A percentile compares a stretch with the other conserved stretches of the same genome.
Conservation (phyloP, 176 grass and related monocot genomes). For the Aechmea fasciata region DNA sequence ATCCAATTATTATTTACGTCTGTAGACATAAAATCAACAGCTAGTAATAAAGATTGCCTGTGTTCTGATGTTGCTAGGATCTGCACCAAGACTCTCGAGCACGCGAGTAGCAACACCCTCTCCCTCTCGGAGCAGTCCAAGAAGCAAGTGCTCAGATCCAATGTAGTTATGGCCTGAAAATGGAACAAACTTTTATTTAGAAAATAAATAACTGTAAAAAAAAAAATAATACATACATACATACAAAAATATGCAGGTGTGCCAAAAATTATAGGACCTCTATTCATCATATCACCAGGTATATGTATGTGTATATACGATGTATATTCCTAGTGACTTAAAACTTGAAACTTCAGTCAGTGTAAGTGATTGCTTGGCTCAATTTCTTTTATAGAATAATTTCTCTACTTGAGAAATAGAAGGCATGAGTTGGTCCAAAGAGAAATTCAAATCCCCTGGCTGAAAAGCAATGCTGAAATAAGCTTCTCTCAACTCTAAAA, state of each 20-base stretch:
- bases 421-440: no score
- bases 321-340: no score
- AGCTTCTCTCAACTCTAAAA: neutral
- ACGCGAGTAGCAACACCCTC: conserved; percentile 87
- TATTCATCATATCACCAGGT: no score
- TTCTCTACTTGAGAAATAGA: no score
- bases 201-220: neutral
- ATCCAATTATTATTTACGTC: neutral
- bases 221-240: neutral
- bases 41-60: conserved; percentile 36
- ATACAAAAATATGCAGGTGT: no score
- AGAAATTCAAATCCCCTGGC: no score
- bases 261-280: no score
- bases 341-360: no score
- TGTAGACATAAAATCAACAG: neutral
- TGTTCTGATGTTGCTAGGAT: conserved; percentile 76
- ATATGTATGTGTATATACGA: no score
- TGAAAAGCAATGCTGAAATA: neutral
- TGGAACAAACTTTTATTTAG: neutral
- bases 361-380: no score
- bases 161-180: conserved; percentile 90
- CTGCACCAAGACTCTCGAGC: conserved; percentile 80
- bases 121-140: conserved; percentile 83
- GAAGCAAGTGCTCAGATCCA: conserved; percentile 95
- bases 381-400: no score